These are phyloP conservation scores for Rosa rugosa DNA, from an alignment of 306 rosid genomes.

Conservation along the genomic window DNA sequence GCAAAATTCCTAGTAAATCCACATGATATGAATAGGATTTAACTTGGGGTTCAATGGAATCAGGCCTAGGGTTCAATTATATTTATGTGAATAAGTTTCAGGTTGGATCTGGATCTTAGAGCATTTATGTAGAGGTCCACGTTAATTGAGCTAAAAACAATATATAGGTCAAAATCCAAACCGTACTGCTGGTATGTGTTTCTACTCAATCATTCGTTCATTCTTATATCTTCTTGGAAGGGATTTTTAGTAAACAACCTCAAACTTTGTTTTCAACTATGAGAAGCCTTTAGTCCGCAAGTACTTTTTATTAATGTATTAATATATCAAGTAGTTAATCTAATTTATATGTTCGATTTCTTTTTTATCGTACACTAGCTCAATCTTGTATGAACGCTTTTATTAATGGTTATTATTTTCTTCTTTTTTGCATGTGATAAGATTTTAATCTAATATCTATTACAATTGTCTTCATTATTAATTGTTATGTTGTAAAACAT, in stretches of 20 bases:
- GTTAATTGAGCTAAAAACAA: background rate
- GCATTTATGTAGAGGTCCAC: background rate
- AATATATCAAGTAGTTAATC: too few species aligned
- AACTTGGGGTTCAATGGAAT: background rate
- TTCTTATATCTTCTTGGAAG: background rate
- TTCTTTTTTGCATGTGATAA: too few species aligned
- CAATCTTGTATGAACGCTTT: too few species aligned
- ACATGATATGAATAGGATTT: background rate
- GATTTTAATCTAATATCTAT: too few species aligned
- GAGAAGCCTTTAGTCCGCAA: too few species aligned
- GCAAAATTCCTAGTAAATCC: background rate
- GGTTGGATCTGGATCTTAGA: constrained; percentile 1
- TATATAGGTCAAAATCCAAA: background rate
- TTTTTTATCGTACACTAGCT: too few species aligned
- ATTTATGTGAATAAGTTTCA: background rate
- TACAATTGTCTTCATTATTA: too few species aligned
- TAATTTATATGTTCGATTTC: too few species aligned
- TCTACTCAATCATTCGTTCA: background rate
- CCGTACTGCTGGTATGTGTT: background rate
- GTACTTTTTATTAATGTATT: too few species aligned
- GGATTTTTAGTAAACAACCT: background rate
- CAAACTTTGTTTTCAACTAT: background rate
- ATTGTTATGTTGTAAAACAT: too few species aligned
- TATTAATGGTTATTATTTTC: too few species aligned
- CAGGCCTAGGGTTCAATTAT: background rate